Evolutionary conservation across 2,329 filamentous ascomycete genomes (phyloP), one percentile per base, ranked within the genome.

Genomic region (Colletotrichum acutatum): DNA sequence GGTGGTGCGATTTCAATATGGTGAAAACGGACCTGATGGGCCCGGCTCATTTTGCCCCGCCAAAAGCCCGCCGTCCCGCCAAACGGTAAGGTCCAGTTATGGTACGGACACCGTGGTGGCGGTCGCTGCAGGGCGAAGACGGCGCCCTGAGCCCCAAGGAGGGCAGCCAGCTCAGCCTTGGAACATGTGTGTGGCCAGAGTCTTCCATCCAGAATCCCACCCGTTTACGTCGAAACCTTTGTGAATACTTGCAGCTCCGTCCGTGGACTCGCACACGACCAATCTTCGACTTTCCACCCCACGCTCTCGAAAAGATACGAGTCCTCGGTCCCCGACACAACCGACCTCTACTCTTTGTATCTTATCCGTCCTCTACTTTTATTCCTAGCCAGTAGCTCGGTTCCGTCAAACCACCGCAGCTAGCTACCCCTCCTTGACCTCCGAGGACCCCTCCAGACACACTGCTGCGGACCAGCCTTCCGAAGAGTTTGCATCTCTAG

Each of bases 101-200:
- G 19, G 26, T 52, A 12, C 9, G 46, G 7, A 22, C 30, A 24
- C 57, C 24, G 32, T 32, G 19, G 24, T 22, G 42, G 60, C 60
- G 42, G 42, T 5, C 46, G 56, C 37, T 67, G 42, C 46, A 49
- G 42, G 42, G 8, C 54, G 22, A 9, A 26, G 37, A 56, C 65
- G 46, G 37, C 42, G 37, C 60, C 28, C 59, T 62, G 32, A 16
- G n/a, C 42, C 42, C 42, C 42, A 16, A 42, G 19, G 28, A n/a
- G 61, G 56, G 52, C 53, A 49, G 42, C 63, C 34, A 6, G 16
- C 24, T 16, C 57, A 66, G 68, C 54, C 66, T 65, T 70, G 70
- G 60, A 73, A 65, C 66, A 70, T 66, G 34, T 70, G 59, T 72
- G 66, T 57, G 59, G 70, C 70, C 60, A 66, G 65, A 64, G 49